Percentiles rank a stretch among this genome's conserved stretches.
phyloP scores from a whole-genome alignment of 1,284 basidiomycete species.

The Leccinum subrobustum region DNA sequence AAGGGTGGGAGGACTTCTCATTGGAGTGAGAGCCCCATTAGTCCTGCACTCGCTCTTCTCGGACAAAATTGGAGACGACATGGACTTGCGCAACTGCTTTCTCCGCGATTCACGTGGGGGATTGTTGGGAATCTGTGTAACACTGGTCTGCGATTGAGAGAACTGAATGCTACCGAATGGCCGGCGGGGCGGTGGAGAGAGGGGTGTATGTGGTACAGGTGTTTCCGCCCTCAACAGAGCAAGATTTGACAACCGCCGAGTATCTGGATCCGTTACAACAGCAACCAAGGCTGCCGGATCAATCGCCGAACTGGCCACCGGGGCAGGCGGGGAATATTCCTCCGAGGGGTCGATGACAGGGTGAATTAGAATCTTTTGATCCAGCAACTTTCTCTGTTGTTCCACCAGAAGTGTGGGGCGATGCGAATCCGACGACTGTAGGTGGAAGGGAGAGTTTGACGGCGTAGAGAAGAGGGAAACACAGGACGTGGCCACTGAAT shows the following conservation, averaged over 20 bases:
- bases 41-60: slow-evolving; percentile 39
- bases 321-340: slow-evolving; percentile 22
- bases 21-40: slow-evolving; percentile 33
- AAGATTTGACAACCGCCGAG: slow-evolving; percentile 32
- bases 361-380: slow-evolving; percentile 31
- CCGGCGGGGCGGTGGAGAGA: slow-evolving; percentile 62
- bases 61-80: slow-evolving; percentile 53
- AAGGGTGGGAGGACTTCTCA: slow-evolving; percentile 43
- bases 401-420: slow-evolving; percentile 26
- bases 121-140: slow-evolving; percentile 26
- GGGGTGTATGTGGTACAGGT: slow-evolving; percentile 53
- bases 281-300: slow-evolving; percentile 14
- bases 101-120: slow-evolving; percentile 8
- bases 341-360: slow-evolving; percentile 32
- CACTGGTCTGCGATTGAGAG: slow-evolving; percentile 56
- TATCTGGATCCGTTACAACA: slow-evolving; percentile 24
- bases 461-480: slow-evolving; percentile 31
- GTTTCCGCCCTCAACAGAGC: slow-evolving; percentile 49
- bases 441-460: slow-evolving; percentile 32
- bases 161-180: slow-evolving; percentile 46
- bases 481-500: slow-evolving; percentile 40
- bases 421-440: slow-evolving; percentile 38
- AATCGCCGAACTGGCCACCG: slow-evolving; percentile 5
- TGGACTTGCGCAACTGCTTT: slow-evolving; percentile 38
- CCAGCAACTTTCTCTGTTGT: slow-evolving; percentile 29